phyloP scores from a whole-genome alignment of 1,284 basidiomycete genomes.

The Retiboletus flavoniger region DNA sequence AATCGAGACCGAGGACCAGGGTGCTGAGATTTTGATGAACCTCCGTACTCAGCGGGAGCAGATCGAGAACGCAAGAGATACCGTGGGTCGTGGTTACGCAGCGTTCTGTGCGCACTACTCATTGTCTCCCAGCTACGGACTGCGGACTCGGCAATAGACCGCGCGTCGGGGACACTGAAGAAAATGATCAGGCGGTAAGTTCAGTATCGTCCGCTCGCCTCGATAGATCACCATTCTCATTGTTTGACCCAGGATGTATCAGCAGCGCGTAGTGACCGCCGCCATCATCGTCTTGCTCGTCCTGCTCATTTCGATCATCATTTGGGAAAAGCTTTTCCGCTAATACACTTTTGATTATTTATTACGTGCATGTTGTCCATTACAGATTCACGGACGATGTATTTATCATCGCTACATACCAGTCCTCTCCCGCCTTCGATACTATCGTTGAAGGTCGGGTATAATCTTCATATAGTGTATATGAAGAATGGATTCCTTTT shows the following conservation, averaged over 20 bases:
- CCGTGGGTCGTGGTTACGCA: slow-evolving; percentile 48
- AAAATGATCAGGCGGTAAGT: slow-evolving; percentile 75
- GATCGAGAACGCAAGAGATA: slow-evolving; percentile 91
- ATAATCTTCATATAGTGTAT: slow-evolving; percentile 9
- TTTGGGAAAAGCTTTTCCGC: slow-evolving; percentile 66
- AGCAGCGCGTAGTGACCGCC: slow-evolving; percentile 70
- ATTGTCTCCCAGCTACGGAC: slow-evolving; percentile 51
- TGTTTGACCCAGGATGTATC: slow-evolving; percentile 66
- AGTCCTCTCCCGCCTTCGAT: not conserved
- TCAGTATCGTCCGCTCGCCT: slow-evolving; percentile 1
- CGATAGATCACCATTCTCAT: slow-evolving; percentile 15
- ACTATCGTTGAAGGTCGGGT: not conserved
- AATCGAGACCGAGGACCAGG: slow-evolving; percentile 94
- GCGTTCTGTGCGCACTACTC: slow-evolving; percentile 6
- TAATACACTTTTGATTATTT: slow-evolving; percentile 23
- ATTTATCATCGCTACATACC: slow-evolving; percentile 34
- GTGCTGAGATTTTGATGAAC: slow-evolving; percentile 88
- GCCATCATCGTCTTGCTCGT: slow-evolving; percentile 70
- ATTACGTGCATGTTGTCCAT: slow-evolving; percentile 12
- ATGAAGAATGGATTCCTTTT: slow-evolving; percentile 13
- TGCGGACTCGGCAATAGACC: slow-evolving; percentile 71
- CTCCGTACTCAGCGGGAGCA: slow-evolving; percentile 90
- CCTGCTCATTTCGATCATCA: slow-evolving; percentile 65
- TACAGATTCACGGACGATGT: slow-evolving; percentile 21
- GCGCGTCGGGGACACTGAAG: slow-evolving; percentile 71